These are phyloP conservation scores for Termitomyces sp. DNA, from an alignment of 1,284 basidiomycete genomes.

Conservation along the genomic window DNA sequence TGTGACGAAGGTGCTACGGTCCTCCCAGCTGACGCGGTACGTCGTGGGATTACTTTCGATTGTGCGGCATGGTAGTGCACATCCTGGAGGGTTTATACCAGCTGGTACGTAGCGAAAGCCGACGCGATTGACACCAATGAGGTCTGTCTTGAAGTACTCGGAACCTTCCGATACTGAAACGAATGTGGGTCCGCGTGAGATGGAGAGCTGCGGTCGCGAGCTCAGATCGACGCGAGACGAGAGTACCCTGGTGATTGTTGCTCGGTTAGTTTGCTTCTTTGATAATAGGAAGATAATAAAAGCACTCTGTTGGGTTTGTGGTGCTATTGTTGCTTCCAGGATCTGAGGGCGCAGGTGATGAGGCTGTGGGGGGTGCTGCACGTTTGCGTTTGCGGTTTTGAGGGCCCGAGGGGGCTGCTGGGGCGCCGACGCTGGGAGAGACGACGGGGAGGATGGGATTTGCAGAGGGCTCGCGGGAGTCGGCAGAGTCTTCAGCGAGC, in stretches of 20 bases:
- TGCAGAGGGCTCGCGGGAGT: conserved; percentile 14
- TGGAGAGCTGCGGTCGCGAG: conserved; percentile 58
- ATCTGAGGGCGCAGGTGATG: conserved; percentile 44
- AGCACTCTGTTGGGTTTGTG: conserved; percentile 31
- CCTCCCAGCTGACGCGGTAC: conserved; percentile 81
- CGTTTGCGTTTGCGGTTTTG: conserved; percentile 38
- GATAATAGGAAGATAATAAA: background rate
- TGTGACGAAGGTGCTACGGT: conserved; percentile 75
- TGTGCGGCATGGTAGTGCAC: conserved; percentile 61
- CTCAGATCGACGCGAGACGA: conserved; percentile 59
- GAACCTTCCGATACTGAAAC: conserved; percentile 50
- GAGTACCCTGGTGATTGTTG: conserved; percentile 40
- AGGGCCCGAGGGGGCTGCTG: conserved; percentile 5
- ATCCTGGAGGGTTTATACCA: conserved; percentile 62
- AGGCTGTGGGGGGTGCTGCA: conserved; percentile 27
- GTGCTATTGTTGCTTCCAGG: conserved; percentile 26
- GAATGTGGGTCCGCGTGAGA: conserved; percentile 69
- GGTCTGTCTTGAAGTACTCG: conserved; percentile 59
- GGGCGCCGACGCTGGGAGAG: background rate
- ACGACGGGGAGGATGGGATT: conserved; percentile 5
- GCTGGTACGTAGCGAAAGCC: conserved; percentile 81
- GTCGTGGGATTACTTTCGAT: conserved; percentile 69
- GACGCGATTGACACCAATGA: conserved; percentile 67
- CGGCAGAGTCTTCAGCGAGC: conserved; percentile 22
- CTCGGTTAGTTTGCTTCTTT: background rate